Evolutionary conservation across 2,329 filamentous ascomycete species (phyloP).

Genomic region (Cordyceps pruinosa): DNA sequence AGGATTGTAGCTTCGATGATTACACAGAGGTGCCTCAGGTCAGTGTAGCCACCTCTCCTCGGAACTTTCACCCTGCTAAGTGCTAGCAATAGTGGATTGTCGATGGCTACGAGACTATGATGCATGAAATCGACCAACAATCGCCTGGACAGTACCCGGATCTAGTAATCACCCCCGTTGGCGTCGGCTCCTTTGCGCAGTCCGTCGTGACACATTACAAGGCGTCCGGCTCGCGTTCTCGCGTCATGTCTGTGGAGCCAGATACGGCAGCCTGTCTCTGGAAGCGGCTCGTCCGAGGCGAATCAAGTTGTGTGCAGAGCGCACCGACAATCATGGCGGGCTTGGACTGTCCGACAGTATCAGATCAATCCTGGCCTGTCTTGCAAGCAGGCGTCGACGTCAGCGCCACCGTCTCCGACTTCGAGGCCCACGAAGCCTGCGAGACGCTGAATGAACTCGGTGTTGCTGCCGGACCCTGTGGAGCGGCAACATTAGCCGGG

Average conservation of each 20-base stretch:
- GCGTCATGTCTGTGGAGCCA: conserved; percentile 62
- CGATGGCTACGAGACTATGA: conserved; percentile 69
- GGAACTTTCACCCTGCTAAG: not conserved
- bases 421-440: conserved; percentile 54
- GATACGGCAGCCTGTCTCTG: conserved; percentile 55
- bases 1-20: conserved; percentile 61
- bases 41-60: conserved; percentile 9
- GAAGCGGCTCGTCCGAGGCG: conserved; percentile 42
- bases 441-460: conserved; percentile 41
- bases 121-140: conserved; percentile 61
- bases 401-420: conserved; percentile 53
- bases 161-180: conserved; percentile 57
- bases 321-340: conserved; percentile 65
- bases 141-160: conserved; percentile 31
- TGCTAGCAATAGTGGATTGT: conserved; percentile 54
- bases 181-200: conserved; percentile 64
- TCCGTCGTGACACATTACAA: conserved; percentile 63
- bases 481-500: conserved; percentile 51
- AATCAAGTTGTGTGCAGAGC: conserved; percentile 45
- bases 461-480: conserved; percentile 55
- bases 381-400: conserved; percentile 53
- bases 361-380: conserved; percentile 56
- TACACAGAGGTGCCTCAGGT: conserved; percentile 59
- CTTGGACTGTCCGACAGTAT: conserved; percentile 66
- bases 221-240: conserved; percentile 21